phyloP scores from a whole-genome alignment of 495 filamentous ascomycete genomes.

The Penicillium manginii region DNA sequence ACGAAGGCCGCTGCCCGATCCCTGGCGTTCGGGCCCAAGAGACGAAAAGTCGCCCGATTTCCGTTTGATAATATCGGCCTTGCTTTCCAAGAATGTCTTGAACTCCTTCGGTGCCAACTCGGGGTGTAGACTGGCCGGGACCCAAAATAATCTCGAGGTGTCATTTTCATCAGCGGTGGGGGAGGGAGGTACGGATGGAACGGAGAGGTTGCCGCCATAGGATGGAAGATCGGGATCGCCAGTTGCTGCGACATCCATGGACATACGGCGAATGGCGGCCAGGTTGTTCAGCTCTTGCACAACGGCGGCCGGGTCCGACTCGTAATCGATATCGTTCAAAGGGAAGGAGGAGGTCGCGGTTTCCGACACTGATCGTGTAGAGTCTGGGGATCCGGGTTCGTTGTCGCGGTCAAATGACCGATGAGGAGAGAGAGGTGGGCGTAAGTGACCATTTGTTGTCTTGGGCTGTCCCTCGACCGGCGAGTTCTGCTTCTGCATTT shows the following conservation, averaged over 20 bases:
- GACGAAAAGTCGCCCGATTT: conserved; percentile 72
- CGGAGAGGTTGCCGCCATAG: conserved; percentile 64
- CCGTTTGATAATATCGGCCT: conserved; percentile 84
- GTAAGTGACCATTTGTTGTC: conserved; percentile 49
- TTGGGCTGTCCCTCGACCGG: conserved; percentile 26
- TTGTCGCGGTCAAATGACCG: conserved; percentile 55
- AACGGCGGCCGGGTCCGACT: conserved; percentile 86
- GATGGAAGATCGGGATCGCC: conserved; percentile 91
- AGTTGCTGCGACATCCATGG: conserved; percentile 94
- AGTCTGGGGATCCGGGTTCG: conserved; percentile 59
- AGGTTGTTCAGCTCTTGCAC: conserved; percentile 95
- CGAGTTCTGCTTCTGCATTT: conserved; percentile 32
- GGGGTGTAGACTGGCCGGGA: conserved; percentile 90
- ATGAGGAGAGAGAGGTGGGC: conserved; percentile 37
- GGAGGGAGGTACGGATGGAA: conserved; percentile 75
- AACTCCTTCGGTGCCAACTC: conserved; percentile 96
- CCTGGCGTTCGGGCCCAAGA: conserved; percentile 63
- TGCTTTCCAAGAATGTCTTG: conserved; percentile 92
- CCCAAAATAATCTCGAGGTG: conserved; percentile 89
- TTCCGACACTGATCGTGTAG: conserved; percentile 64
- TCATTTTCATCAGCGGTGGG: conserved; percentile 80
- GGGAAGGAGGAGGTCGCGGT: conserved; percentile 78
- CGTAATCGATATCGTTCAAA: conserved; percentile 89
- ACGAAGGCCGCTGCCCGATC: conserved; percentile 65
- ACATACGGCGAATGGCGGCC: conserved; percentile 94